A percentile compares a stretch with the other conserved stretches of the same genome.
phyloP scores from a whole-genome alignment of 2,329 filamentous ascomycete genomes.

The Alternaria postmessia region DNA sequence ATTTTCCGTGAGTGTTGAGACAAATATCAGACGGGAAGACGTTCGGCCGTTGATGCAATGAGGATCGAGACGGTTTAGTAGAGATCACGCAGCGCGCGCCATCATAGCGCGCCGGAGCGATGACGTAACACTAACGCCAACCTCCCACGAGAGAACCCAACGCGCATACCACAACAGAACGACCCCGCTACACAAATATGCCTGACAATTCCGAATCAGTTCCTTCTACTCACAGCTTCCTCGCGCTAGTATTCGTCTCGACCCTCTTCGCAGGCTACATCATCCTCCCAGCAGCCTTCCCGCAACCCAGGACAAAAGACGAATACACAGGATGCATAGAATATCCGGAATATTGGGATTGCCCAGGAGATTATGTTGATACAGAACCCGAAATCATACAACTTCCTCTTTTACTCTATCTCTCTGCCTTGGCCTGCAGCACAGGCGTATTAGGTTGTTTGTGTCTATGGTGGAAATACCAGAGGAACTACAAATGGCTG shows the following conservation, averaged over 20 bases:
- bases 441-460: slow-evolving; percentile 54
- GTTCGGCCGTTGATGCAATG: neutral
- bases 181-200: neutral
- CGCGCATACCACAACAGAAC: neutral
- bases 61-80: neutral
- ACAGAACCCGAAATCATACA: slow-evolving; percentile 42
- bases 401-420: slow-evolving; percentile 55
- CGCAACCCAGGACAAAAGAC: slow-evolving; percentile 46
- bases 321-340: slow-evolving; percentile 21
- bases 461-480: slow-evolving; percentile 56
- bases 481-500: slow-evolving; percentile 63
- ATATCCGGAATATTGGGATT: slow-evolving; percentile 20
- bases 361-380: neutral
- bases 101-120: neutral
- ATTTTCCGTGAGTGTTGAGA: neutral
- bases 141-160: neutral
- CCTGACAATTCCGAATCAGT: slow-evolving; percentile 50
- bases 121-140: slow-evolving; percentile 6
- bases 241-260: slow-evolving; percentile 58
- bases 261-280: slow-evolving; percentile 63
- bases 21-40: neutral
- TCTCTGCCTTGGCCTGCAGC: slow-evolving; percentile 56
- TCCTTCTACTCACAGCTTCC: slow-evolving; percentile 57
- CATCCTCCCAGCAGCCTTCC: slow-evolving; percentile 62
- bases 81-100: neutral